phyloP scores from a whole-genome alignment of 495 filamentous ascomycete species.

The Bombardia bombarda region DNA sequence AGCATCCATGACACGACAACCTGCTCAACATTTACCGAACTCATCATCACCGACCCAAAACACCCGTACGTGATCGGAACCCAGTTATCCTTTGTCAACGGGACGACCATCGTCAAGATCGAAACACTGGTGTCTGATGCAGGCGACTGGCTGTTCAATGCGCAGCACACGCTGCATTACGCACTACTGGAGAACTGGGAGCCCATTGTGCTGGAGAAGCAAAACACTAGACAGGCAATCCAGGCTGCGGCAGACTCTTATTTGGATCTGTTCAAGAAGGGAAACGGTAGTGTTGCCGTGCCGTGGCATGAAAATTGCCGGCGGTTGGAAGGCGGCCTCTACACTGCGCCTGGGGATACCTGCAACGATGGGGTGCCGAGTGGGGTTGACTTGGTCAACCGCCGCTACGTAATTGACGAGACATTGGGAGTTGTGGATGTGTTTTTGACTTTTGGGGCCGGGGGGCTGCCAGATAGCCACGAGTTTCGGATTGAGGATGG shows the following conservation, averaged over 20 bases:
- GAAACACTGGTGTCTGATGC: conserved; percentile 32
- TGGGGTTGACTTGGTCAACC: conserved; percentile 28
- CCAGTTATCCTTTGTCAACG: conserved; percentile 27
- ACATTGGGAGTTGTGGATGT: conserved; percentile 34
- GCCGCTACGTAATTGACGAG: conserved; percentile 42
- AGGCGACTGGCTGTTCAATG: conserved; percentile 40
- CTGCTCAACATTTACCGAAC: conserved; percentile 40
- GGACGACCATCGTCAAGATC: conserved; percentile 24
- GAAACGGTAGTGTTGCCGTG: conserved; percentile 26
- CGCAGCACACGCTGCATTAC: conserved; percentile 36
- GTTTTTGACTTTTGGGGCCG: conserved; percentile 34
- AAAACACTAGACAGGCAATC: conserved; percentile 32
- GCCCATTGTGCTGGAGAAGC: conserved; percentile 28
- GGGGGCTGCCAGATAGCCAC: conserved; percentile 37
- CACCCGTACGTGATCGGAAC: conserved; percentile 41
- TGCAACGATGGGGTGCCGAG: conserved; percentile 30
- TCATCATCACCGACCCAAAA: conserved; percentile 30
- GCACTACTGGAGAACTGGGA: conserved; percentile 32
- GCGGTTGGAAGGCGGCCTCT: conserved; percentile 36
- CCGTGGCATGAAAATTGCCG: conserved; percentile 38
- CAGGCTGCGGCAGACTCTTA: conserved; percentile 40
- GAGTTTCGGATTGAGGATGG: conserved; percentile 41
- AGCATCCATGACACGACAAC: conserved; percentile 32
- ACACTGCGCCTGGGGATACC: conserved; percentile 26
- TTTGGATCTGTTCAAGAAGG: conserved; percentile 34